Evolutionary conservation across 257 asterid genomes (phyloP).

Genomic region (Lavandula angustifolia): DNA sequence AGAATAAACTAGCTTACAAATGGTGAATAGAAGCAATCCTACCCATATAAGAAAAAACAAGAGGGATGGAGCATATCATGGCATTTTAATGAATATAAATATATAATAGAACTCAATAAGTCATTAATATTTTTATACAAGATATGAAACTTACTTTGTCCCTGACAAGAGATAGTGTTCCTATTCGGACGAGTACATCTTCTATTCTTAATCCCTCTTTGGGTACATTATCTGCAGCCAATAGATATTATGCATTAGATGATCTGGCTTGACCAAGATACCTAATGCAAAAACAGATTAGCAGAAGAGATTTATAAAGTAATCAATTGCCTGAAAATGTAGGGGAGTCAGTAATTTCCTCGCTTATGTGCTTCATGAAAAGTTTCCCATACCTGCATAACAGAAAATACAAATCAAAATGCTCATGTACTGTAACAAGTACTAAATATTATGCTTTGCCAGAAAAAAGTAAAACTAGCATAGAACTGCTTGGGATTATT

Average conservation of each 20-base stretch:
- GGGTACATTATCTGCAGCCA: conserved; percentile 91
- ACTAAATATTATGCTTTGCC: conserved; percentile 17
- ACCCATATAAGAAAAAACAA: conserved; percentile 22
- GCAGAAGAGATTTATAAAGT: conserved; percentile 21
- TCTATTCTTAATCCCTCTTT: conserved; percentile 89
- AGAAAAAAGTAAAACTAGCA: conserved; percentile 15
- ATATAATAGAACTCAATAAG: conserved; percentile 8
- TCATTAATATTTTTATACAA: conserved; percentile 1
- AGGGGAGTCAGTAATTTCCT: conserved; percentile 65
- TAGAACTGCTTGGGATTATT: conserved; percentile 1
- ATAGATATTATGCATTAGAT: conserved; percentile 23
- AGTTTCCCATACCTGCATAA: conserved; percentile 72
- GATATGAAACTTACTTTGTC: conserved; percentile 65
- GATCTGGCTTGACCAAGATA: conserved; percentile 33
- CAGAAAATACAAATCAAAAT: conserved; percentile 25
- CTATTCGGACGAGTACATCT: conserved; percentile 88
- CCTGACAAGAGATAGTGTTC: conserved; percentile 61
- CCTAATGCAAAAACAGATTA: conserved; percentile 21
- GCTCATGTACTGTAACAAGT: conserved; percentile 9
- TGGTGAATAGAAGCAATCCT: conserved; percentile 20
- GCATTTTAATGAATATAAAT: conserved; percentile 17
- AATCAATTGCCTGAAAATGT: conserved; percentile 72
- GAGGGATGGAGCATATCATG: conserved; percentile 6
- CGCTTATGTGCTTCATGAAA: conserved; percentile 72
- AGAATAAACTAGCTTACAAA: conserved; percentile 16